A percentile compares a stretch with the other conserved stretches of the same genome.
These are phyloP conservation scores for Diospyros lotus DNA, from an alignment of 148 eudicot genomes.

Conservation along the genomic window DNA sequence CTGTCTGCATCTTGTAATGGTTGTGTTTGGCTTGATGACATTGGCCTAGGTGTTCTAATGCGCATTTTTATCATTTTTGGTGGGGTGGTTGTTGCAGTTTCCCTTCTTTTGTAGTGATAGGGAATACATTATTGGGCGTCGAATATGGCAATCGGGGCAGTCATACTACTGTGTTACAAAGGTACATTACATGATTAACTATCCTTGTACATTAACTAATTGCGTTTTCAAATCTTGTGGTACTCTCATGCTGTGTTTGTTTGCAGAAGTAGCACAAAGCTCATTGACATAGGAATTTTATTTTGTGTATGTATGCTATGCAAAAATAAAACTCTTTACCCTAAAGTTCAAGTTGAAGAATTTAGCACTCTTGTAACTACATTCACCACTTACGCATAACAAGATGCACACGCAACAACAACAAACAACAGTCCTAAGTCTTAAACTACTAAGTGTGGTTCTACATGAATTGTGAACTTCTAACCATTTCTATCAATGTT, in stretches of 20 bases:
- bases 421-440: no score
- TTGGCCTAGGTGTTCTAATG: not conserved
- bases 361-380: no score
- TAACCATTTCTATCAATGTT: no score
- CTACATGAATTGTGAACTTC: no score
- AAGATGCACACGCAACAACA: no score
- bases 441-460: no score
- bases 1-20: constrained; percentile 1
- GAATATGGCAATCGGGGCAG: constrained; percentile 42
- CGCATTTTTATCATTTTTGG: not conserved
- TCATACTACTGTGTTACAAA: constrained; percentile 52
- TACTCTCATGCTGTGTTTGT: not conserved
- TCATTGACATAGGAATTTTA: not conserved
- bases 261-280: not conserved
- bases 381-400: no score
- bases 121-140: constrained; percentile 51
- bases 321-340: no score
- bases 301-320: not conserved
- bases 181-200: constrained; percentile 22
- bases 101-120: constrained; percentile 60
- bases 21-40: not conserved
- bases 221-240: not conserved
- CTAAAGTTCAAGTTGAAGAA: no score
- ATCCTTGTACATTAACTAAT: not conserved
- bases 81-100: constrained; percentile 25